Evolutionary conservation across 2,329 filamentous ascomycete genomes (phyloP).

Genomic region (Gnomoniopsis sp.): DNA sequence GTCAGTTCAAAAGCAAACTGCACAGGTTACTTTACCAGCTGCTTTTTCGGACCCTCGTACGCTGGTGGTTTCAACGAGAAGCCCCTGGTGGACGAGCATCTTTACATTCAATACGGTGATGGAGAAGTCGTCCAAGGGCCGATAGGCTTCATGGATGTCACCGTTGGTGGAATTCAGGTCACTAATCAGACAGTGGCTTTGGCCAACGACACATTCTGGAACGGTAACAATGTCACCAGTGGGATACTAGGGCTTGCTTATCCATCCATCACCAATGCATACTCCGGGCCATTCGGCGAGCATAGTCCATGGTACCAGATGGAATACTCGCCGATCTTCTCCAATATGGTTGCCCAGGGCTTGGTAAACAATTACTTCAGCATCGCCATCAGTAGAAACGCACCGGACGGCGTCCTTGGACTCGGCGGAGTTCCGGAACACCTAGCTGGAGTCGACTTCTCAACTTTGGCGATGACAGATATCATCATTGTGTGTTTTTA

Average conservation of each 20-base stretch:
- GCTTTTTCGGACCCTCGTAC: constrained; percentile 38
- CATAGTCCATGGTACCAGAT: constrained; percentile 35
- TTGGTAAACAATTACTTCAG: constrained; percentile 43
- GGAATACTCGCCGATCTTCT: constrained; percentile 47
- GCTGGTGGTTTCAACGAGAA: constrained; percentile 38
- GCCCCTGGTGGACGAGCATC: constrained; percentile 39
- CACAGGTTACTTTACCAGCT: constrained; percentile 34
- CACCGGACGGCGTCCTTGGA: constrained; percentile 41
- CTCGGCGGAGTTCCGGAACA: constrained; percentile 45
- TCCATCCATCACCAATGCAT: constrained; percentile 46
- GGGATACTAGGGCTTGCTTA: constrained; percentile 51
- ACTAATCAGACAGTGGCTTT: constrained; percentile 44
- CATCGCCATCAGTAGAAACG: constrained; percentile 43
- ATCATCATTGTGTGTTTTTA: constrained; percentile 42
- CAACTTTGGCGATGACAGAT: constrained; percentile 33
- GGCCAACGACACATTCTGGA: constrained; percentile 48
- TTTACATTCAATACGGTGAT: constrained; percentile 45
- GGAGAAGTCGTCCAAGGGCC: constrained; percentile 45
- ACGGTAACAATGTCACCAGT: constrained; percentile 48
- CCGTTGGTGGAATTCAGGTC: constrained; percentile 42
- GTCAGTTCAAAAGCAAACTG: constrained; percentile 39
- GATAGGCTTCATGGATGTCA: constrained; percentile 44
- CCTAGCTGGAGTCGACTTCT: constrained; percentile 25
- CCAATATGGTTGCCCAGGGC: constrained; percentile 44
- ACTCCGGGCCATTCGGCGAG: constrained; percentile 35